Evolutionary conservation across 768 basidiomycete species (phyloP).

Genomic region (Coprinopsis sp.): DNA sequence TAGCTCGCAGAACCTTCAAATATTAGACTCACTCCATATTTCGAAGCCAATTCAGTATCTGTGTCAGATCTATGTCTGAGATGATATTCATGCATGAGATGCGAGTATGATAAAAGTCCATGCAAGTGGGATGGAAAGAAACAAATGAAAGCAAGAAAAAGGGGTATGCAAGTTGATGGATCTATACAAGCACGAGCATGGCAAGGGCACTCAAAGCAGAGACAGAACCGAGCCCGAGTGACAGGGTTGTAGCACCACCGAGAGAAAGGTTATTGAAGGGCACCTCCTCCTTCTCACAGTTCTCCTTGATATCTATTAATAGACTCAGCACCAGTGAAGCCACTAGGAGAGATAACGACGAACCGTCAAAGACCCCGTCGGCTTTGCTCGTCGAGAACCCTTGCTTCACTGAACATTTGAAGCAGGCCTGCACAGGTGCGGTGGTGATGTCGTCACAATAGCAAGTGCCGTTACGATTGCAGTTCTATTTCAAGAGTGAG

Average conservation of each 20-base stretch:
- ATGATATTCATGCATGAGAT: too few relatives aligned
- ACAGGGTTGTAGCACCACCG: background rate
- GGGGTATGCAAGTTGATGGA: too few relatives aligned
- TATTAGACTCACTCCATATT: too few relatives aligned
- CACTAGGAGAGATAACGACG: background rate
- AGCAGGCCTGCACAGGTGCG: background rate
- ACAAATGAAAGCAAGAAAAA: too few relatives aligned
- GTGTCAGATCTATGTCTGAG: too few relatives aligned
- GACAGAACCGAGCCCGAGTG: background rate
- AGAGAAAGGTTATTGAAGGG: slow-evolving; percentile 1
- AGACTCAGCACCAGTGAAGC: background rate
- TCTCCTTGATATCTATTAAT: background rate
- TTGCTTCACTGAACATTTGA: background rate
- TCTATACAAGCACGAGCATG: background rate
- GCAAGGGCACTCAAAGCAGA: background rate
- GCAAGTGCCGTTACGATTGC: slow-evolving; percentile 3
- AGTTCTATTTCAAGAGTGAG: background rate
- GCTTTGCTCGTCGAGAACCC: background rate
- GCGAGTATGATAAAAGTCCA: too few relatives aligned
- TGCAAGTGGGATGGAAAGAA: too few relatives aligned
- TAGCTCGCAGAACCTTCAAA: too few relatives aligned
- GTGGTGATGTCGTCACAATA: slow-evolving; percentile 3
- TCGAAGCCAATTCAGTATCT: too few relatives aligned
- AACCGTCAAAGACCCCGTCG: background rate
- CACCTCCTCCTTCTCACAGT: slow-evolving; percentile 1